phyloP scores from a whole-genome alignment of 176 grass and related monocot species.

The Zoysia japonica region DNA sequence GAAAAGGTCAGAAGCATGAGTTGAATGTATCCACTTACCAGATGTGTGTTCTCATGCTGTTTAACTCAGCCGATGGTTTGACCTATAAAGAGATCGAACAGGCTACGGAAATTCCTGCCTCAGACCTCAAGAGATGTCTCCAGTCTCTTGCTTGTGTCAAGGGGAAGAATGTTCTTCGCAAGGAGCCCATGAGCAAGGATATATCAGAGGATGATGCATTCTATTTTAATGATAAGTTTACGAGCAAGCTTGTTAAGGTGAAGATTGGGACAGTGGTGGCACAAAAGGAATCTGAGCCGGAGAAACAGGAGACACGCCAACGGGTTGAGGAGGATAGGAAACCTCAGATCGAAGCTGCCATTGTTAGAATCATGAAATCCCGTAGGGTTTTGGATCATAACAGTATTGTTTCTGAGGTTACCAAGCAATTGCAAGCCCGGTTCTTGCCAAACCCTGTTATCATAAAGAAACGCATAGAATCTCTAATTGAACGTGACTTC shows the following conservation, averaged over 20 bases:
- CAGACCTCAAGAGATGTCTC: conserved; percentile 92
- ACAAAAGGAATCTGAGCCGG: conserved; percentile 95
- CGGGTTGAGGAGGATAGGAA: conserved; percentile 96
- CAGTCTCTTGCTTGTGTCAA: conserved; percentile 97
- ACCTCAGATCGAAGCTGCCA: conserved; percentile 94
- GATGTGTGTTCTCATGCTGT: conserved; percentile 96
- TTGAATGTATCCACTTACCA: conserved; percentile 98
- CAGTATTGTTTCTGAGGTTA: conserved; percentile 91
- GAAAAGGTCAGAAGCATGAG: conserved; percentile 91
- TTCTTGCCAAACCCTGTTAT: conserved; percentile 96
- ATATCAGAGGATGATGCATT: conserved; percentile 94
- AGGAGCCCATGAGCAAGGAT: conserved; percentile 98
- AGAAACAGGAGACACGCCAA: conserved; percentile 95
- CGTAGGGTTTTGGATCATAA: conserved; percentile 93
- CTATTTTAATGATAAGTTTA: conserved; percentile 93
- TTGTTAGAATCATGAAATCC: conserved; percentile 96
- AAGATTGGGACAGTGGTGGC: conserved; percentile 95
- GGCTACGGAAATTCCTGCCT: conserved; percentile 76
- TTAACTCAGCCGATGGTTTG: conserved; percentile 64
- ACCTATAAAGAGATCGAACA: conserved; percentile 86
- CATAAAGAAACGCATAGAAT: conserved; percentile 96
- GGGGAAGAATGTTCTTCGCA: conserved; percentile 93
- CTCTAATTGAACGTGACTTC: conserved; percentile 92
- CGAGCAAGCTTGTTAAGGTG: conserved; percentile 94
- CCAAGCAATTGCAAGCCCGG: conserved; percentile 81